Conservation (phyloP, 2,329 filamentous ascomycete genomes). For the Metarhizium brunneum region DNA sequence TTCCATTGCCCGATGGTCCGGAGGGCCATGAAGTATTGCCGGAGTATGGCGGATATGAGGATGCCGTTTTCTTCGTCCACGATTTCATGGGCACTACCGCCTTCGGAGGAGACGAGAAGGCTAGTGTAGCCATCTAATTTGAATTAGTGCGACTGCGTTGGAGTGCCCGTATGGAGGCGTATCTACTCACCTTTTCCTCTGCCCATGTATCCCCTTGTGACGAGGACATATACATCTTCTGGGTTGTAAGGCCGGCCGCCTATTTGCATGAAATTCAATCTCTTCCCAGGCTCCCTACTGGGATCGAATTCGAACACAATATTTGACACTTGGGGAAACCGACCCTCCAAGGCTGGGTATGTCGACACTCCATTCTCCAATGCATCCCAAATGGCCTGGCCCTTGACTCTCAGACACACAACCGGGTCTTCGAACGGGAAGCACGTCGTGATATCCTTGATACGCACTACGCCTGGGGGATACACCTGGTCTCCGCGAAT, state of each 20-base stretch:
- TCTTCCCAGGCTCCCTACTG: constrained; percentile 45
- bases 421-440: constrained; percentile 91
- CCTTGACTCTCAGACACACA: constrained; percentile 63
- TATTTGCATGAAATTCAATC: constrained; percentile 55
- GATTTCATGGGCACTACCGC: constrained; percentile 67
- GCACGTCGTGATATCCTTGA: constrained; percentile 79
- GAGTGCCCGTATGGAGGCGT: not conserved
- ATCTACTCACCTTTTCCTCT: constrained; percentile 53
- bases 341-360: constrained; percentile 73
- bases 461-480: constrained; percentile 63
- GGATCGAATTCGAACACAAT: constrained; percentile 69
- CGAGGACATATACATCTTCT: constrained; percentile 58
- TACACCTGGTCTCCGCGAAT: constrained; percentile 86
- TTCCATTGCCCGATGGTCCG: constrained; percentile 76
- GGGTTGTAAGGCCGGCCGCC: constrained; percentile 52
- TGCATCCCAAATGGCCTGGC: constrained; percentile 66
- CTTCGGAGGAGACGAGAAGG: constrained; percentile 66
- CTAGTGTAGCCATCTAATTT: constrained; percentile 63
- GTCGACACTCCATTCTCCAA: constrained; percentile 75
- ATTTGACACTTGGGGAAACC: constrained; percentile 81
- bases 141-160: too few species aligned
- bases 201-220: constrained; percentile 82
- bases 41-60: constrained; percentile 74
- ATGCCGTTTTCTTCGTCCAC: constrained; percentile 82
- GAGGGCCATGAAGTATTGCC: constrained; percentile 85